Conservation (phyloP, 2,329 filamentous ascomycete genomes). For the Fusarium chlamydosporum region DNA sequence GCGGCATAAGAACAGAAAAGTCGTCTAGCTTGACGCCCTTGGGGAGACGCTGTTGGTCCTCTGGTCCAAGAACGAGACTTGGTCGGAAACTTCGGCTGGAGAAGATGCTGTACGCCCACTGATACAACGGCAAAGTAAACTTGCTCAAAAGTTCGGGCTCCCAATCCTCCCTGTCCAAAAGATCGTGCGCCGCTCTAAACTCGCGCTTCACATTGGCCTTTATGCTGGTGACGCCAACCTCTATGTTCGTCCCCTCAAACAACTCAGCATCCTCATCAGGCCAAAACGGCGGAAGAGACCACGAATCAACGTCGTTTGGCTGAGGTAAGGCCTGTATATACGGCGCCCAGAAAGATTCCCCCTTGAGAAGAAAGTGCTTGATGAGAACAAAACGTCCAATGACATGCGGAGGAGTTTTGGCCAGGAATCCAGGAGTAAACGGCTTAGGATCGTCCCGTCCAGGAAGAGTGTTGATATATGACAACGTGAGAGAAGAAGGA, state of each 20-base stretch:
- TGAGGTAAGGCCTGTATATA: conserved; percentile 77
- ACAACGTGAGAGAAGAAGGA: conserved; percentile 68
- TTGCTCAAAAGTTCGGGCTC: conserved; percentile 51
- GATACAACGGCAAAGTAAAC: conserved; percentile 67
- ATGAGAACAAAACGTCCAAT: conserved; percentile 77
- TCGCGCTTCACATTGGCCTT: conserved; percentile 62
- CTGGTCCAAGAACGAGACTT: conserved; percentile 65
- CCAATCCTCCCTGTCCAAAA: conserved; percentile 52
- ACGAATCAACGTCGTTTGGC: conserved; percentile 64
- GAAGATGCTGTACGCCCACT: conserved; percentile 76
- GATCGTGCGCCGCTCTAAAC: conserved; percentile 59
- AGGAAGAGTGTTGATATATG: conserved; percentile 69
- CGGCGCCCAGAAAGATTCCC: conserved; percentile 74
- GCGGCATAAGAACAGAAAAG: conserved; percentile 77
- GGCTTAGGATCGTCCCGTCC: conserved; percentile 27
- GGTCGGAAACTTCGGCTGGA: conserved; percentile 75
- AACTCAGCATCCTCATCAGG: conserved; percentile 70
- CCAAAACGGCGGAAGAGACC: conserved; percentile 76
- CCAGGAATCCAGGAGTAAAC: conserved; percentile 67
- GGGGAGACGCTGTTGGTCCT: conserved; percentile 50
- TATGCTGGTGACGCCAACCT: conserved; percentile 65
- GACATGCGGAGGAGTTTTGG: conserved; percentile 68
- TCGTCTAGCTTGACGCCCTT: conserved; percentile 62
- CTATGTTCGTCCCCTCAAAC: conserved; percentile 68
- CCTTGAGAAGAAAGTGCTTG: conserved; percentile 73